phyloP scores from a whole-genome alignment of 1,284 basidiomycete genomes.

The Peniophora sp. region DNA sequence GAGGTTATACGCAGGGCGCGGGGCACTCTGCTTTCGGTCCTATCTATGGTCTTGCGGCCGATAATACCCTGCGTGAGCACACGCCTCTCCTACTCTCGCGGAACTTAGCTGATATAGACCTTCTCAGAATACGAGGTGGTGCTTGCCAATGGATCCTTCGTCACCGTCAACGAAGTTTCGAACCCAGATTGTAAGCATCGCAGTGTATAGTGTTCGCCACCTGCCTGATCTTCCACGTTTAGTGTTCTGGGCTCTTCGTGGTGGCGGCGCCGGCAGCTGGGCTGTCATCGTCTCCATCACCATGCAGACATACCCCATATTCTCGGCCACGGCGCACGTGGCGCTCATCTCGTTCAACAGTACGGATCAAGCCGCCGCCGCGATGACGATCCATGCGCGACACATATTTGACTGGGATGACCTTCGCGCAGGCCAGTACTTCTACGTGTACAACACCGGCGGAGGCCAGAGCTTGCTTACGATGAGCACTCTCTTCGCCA shows the following conservation, averaged over 20 bases:
- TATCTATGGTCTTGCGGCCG: no score
- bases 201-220: no score
- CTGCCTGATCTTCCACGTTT: background rate
- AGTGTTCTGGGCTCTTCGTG: no score
- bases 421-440: constrained; percentile 22
- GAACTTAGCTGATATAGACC: background rate
- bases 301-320: constrained; percentile 22
- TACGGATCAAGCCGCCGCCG: no score
- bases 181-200: constrained; percentile 6
- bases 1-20: no score
- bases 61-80: constrained; percentile 19
- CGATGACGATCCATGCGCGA: constrained; percentile 10
- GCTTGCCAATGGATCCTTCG: constrained; percentile 20
- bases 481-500: constrained; percentile 10
- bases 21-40: no score
- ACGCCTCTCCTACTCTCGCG: background rate
- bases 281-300: constrained; percentile 24
- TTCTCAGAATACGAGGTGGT: constrained; percentile 19
- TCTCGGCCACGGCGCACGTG: constrained; percentile 15
- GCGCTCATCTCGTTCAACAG: constrained; percentile 9
- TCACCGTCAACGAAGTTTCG: constrained; percentile 17
- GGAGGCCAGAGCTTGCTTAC: constrained; percentile 5
- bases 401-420: constrained; percentile 27
- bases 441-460: constrained; percentile 12
- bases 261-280: no score